These are phyloP conservation scores for Zanthoxylum bungeanum DNA, from an alignment of 345 rosid species.

Conservation along the genomic window DNA sequence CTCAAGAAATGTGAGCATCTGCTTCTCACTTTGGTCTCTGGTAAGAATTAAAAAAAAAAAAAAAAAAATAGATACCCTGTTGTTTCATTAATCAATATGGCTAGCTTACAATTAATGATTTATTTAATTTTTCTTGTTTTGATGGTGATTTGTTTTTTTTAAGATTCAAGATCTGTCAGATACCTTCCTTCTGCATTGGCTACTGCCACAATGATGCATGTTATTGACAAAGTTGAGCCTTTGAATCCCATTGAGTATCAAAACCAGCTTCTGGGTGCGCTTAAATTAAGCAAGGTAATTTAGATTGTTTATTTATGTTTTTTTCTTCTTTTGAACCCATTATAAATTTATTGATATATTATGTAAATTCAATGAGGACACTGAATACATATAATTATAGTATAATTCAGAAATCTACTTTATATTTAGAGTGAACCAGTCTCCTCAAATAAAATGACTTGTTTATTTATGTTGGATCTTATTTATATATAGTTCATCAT, in stretches of 20 bases:
- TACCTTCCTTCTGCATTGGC: slow-evolving; percentile 82
- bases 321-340: no score
- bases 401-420: no score
- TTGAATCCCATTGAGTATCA: slow-evolving; percentile 42
- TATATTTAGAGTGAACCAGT: no score
- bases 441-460: no score
- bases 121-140: neutral
- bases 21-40: slow-evolving; percentile 59
- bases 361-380: no score
- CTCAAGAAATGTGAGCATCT: slow-evolving; percentile 61
- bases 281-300: slow-evolving; percentile 58
- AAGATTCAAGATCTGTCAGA: slow-evolving; percentile 66
- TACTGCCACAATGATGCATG: slow-evolving; percentile 78
- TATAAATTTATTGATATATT: no score
- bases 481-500: neutral
- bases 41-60: slow-evolving; percentile 28
- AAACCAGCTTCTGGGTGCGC: slow-evolving; percentile 53
- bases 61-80: slow-evolving; percentile 16
- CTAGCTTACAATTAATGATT: neutral
- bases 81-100: slow-evolving; percentile 7
- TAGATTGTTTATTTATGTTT: neutral
- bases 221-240: slow-evolving; percentile 57
- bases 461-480: neutral
- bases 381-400: no score
- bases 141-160: neutral